Conservation (phyloP, 2,329 filamentous ascomycete genomes). For the Pseudogymnoascus sp. region DNA sequence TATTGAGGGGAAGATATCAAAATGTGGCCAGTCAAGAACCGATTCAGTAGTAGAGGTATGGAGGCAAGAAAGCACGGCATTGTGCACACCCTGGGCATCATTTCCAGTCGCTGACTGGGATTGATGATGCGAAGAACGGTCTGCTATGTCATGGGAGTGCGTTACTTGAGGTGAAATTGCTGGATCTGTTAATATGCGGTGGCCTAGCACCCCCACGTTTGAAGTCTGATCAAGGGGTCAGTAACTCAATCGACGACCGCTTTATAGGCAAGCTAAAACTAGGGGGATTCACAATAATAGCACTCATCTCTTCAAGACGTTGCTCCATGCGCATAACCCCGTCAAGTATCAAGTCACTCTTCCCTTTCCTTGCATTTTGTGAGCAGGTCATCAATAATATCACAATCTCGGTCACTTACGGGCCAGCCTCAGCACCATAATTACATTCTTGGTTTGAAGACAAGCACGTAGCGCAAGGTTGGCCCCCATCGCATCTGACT, state of each 20-base stretch:
- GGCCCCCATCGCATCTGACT: slow-evolving; percentile 40
- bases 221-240: not conserved
- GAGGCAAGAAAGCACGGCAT: slow-evolving; percentile 42
- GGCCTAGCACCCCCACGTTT: not conserved
- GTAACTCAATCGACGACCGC: not conserved
- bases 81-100: slow-evolving; percentile 24
- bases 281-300: slow-evolving; percentile 31
- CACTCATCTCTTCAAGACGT: slow-evolving; percentile 38
- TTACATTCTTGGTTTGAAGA: slow-evolving; percentile 23
- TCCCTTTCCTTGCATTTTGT: slow-evolving; percentile 34
- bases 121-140: slow-evolving; percentile 21
- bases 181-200: not conserved
- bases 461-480: slow-evolving; percentile 32
- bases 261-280: not conserved
- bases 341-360: slow-evolving; percentile 45
- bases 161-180: slow-evolving; percentile 12
- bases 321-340: slow-evolving; percentile 42
- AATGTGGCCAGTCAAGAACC: slow-evolving; percentile 44
- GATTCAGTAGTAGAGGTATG: slow-evolving; percentile 45
- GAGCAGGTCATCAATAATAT: slow-evolving; percentile 26
- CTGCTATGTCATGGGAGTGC: slow-evolving; percentile 20
- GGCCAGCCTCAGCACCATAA: slow-evolving; percentile 26
- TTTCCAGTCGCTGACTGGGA: slow-evolving; percentile 18
- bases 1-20: slow-evolving; percentile 38
- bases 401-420: slow-evolving; percentile 19